Percentiles rank a stretch among this genome's conserved stretches.
Conservation (phyloP, 2,329 filamentous ascomycete species). For the Scedosporium minutisporum region DNA sequence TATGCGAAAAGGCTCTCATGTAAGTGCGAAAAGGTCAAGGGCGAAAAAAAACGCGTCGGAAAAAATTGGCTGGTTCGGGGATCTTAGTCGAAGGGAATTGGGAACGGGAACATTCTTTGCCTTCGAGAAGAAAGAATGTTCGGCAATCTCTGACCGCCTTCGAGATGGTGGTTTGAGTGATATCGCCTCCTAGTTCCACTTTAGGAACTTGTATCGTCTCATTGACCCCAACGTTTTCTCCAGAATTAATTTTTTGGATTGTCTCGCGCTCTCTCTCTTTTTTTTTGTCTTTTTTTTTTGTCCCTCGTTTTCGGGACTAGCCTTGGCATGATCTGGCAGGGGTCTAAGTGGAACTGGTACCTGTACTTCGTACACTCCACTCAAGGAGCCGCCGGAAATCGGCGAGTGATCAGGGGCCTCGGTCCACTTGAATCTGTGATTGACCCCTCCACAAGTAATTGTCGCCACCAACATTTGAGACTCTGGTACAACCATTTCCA, state of each 20-base stretch:
- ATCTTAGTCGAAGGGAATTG: background rate
- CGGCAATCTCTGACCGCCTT: background rate
- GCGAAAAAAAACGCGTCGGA: background rate
- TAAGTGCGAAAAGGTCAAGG: background rate
- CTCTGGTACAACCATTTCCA: too few species aligned
- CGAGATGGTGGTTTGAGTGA: background rate
- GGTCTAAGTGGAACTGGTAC: background rate
- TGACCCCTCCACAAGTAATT: background rate
- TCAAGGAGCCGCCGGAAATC: background rate
- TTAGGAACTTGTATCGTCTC: background rate
- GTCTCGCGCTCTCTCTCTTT: constrained; percentile 9
- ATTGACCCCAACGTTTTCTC: constrained; percentile 11
- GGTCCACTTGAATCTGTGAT: background rate
- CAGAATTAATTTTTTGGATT: background rate
- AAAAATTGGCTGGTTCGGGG: background rate
- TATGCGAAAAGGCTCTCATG: background rate
- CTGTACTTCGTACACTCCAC: background rate
- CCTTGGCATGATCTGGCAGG: background rate
- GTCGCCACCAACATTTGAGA: too few species aligned
- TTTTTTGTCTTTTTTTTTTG: background rate
- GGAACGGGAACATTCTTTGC: background rate
- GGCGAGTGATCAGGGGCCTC: background rate
- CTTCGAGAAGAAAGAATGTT: background rate
- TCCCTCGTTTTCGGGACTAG: constrained; percentile 10
- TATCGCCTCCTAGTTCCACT: background rate